Base-by-base conservation (phyloP, 2,329 filamentous ascomycete species). In the Aspergillus quadrilineatus region DNA sequence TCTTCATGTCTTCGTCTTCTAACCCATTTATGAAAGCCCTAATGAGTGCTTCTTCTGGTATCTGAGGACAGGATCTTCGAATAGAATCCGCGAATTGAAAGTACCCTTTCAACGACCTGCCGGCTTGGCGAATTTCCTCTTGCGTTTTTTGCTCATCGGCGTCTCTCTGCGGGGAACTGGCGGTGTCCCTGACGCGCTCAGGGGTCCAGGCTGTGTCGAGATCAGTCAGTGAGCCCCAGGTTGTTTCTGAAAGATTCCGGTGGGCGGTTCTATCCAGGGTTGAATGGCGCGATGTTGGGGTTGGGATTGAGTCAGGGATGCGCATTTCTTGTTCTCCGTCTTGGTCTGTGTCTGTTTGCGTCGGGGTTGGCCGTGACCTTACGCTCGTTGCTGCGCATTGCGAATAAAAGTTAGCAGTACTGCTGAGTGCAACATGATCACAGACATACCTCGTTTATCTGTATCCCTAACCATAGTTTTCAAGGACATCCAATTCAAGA, bases 1-100 rank as follows among this genome's bases (percentile, higher is more conserved):
- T 45, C 46, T 60, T 63, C n/a, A 63, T 45, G 14, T 36, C 34
- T 4, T 37, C n/a, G 53, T 68, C 63, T 6, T 59, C 57, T 17
- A 74, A 53, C 7, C 73, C 73, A 5, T 58, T 56, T 53, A 75
- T 62, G 55, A 76, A 75, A 1, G 60, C 58, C 44, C 65, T 59
- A 6, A 73, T 64, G 32, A 72, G 57, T 10, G 6, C 53, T 44
- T 36, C 70, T 67, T 15, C 60, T 59, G 5, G 58, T 48, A 12
- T 59, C 51, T 3, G 56, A 57, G 2, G 58, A 63, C n/a, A 65
- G 52, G 34, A 5, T 12, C 3, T 57, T 30, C 2, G 60, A 6
- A 69, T 46, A 4, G 51, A 36, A 17, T 64, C 56, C 4, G 65
- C 67, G 9, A 54, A 63, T 8, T 62, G 56, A 30, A 71, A 59